Base-by-base conservation (phyloP, 176 grass and related monocot species). In the Lolium perenne region DNA sequence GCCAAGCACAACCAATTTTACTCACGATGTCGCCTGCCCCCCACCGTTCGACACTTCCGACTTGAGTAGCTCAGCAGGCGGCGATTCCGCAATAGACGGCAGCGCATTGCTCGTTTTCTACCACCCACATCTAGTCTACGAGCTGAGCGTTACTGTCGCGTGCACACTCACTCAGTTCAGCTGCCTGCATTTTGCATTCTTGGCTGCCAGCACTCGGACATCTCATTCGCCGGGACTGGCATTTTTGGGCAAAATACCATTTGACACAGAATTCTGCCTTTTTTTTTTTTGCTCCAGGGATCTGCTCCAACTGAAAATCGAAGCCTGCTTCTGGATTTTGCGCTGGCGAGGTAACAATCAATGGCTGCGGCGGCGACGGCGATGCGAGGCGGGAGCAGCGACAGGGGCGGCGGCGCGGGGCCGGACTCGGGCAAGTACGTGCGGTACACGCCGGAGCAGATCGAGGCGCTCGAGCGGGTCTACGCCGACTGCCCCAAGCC, bases 401-500 rank as follows among this genome's bases (percentile, higher is more conserved):
- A 89, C 21, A 80, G 87, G n/a, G 88, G 90, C 14, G 88, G 90
- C 14, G 85, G 82, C 11, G 50, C 88, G 0, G 81, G 77, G 13
- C 86, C 92, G 80, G 97, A 99, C 84, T 65, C 86, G 0, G 97
- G 92, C 71, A 99, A 99, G 62, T 99, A 99, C 20, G 97, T 96
- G 55, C 91, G 97, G 15, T 99, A 99, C 79, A 99, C 97, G 5
- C 90, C 97, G 0, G 97, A 99, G 85, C 97, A 99, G 84, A 85
- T 99, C 46, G 97, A 99, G 80, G 90, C 87, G 0, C 92, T 99
- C 29, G 97, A 99, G 88, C 86, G 94, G 35, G 88, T 99, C 7
- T 99, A 99, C 21, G 67, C 85, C 1, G 92, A 99, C 35, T 99
- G 97, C 88, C 92, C 97, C 22, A 99, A 99, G 82, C 97, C 97